Percentiles rank a stretch among this genome's conserved stretches.
These are phyloP conservation scores for Trichocladium antarcticum DNA, from an alignment of 495 filamentous ascomycete genomes.

Conservation along the genomic window DNA sequence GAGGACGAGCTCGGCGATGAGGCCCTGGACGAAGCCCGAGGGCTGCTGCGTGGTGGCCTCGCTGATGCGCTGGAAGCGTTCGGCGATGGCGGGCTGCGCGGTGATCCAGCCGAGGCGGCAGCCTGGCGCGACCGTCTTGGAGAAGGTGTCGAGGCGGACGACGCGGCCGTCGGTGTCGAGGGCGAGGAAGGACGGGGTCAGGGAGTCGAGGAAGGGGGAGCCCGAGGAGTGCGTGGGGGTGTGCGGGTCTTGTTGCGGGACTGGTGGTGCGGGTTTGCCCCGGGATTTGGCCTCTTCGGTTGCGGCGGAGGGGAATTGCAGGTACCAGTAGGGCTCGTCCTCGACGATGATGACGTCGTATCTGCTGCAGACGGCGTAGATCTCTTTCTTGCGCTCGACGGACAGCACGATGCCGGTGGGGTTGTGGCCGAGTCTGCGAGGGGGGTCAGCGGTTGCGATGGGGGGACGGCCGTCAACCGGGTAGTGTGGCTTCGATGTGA, in stretches of 20 bases:
- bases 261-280: constrained; percentile 7
- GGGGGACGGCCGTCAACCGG: too few relatives aligned
- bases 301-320: constrained; percentile 69
- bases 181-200: constrained; percentile 63
- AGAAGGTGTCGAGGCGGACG: constrained; percentile 71
- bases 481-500: constrained; percentile 10
- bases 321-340: constrained; percentile 94
- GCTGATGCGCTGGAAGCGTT: constrained; percentile 58
- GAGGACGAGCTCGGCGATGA: constrained; percentile 68
- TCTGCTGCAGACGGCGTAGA: constrained; percentile 69
- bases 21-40: constrained; percentile 73
- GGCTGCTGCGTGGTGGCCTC: constrained; percentile 70
- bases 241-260: constrained; percentile 9
- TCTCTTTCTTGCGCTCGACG: constrained; percentile 57
- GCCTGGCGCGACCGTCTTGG: constrained; percentile 71
- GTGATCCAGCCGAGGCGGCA: constrained; percentile 79
- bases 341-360: constrained; percentile 90
- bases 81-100: constrained; percentile 62
- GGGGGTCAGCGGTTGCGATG: background rate
- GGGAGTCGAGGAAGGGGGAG: constrained; percentile 67
- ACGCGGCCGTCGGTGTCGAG: constrained; percentile 80
- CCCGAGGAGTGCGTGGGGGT: constrained; percentile 49
- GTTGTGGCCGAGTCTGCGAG: constrained; percentile 72
- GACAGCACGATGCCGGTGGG: constrained; percentile 68
- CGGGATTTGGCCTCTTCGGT: constrained; percentile 39